These are phyloP conservation scores for Piper longum DNA, from an alignment of 164 flowering plant species.

Conservation along the genomic window DNA sequence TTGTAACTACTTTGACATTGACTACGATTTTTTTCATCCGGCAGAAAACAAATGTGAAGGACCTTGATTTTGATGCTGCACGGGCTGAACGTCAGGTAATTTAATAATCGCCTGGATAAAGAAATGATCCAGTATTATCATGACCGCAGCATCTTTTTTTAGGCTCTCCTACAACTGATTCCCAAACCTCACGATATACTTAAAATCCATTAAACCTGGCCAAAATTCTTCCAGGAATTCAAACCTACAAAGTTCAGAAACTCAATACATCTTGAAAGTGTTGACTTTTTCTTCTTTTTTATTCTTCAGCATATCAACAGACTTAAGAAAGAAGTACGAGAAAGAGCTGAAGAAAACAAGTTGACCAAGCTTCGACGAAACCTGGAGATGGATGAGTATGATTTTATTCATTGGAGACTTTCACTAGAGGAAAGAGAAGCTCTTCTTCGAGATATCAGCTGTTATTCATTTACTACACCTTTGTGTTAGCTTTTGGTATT, in stretches of 20 bases:
- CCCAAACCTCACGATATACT: too few relatives aligned
- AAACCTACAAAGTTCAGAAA: too few relatives aligned
- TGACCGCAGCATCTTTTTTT: too few relatives aligned
- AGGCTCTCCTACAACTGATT: too few relatives aligned
- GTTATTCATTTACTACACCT: slow-evolving; percentile 24
- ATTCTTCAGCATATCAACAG: slow-evolving; percentile 52
- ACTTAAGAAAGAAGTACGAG: slow-evolving; percentile 47
- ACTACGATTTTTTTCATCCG: slow-evolving; percentile 6
- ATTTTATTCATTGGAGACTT: slow-evolving; percentile 85
- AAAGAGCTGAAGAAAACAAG: slow-evolving; percentile 63
- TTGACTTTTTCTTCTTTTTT: background rate
- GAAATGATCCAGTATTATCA: too few relatives aligned
- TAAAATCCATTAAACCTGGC: too few relatives aligned
- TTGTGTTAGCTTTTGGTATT: background rate
- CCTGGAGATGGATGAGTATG: slow-evolving; percentile 94
- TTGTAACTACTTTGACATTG: slow-evolving; percentile 1
- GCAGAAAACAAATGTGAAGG: slow-evolving; percentile 77
- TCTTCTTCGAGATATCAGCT: slow-evolving; percentile 80
- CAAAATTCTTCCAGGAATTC: too few relatives aligned
- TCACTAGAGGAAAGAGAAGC: slow-evolving; percentile 95
- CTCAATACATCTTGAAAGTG: too few relatives aligned
- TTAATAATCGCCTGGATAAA: too few relatives aligned
- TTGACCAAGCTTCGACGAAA: slow-evolving; percentile 61
- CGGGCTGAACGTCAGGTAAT: slow-evolving; percentile 87
- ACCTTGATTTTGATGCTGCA: slow-evolving; percentile 86